A percentile compares a stretch with the other conserved stretches of the same genome.
Conservation (phyloP, 768 basidiomycete genomes). For the Tubosaeta sp. region DNA sequence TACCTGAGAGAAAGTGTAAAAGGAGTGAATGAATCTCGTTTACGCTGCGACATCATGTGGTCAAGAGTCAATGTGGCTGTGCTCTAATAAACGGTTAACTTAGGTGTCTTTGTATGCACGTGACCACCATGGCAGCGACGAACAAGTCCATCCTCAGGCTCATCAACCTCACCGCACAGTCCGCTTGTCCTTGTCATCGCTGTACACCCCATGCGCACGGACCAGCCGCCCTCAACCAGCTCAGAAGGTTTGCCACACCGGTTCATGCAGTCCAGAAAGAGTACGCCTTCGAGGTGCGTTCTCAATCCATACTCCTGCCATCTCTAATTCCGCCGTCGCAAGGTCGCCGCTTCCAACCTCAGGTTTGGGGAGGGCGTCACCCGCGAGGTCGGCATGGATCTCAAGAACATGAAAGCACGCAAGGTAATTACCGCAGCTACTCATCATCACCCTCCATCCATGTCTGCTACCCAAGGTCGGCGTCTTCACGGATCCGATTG, state of each 20-base stretch:
- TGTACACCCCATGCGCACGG: constrained; percentile 41
- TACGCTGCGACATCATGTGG: constrained; percentile 25
- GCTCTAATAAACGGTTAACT: background rate
- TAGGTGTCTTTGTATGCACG: background rate
- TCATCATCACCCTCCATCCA: constrained; percentile 2
- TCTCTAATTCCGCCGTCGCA: background rate
- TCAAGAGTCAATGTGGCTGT: constrained; percentile 15
- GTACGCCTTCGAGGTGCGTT: constrained; percentile 81
- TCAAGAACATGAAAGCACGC: constrained; percentile 88
- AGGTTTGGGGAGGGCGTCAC: constrained; percentile 91
- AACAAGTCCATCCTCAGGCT: constrained; percentile 62
- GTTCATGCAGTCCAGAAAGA: constrained; percentile 71
- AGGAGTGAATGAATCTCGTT: constrained; percentile 29
- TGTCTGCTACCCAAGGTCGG: constrained; percentile 59
- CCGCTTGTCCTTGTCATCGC: constrained; percentile 77
- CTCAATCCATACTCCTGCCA: background rate
- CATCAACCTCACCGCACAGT: constrained; percentile 63
- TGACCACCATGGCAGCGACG: constrained; percentile 39
- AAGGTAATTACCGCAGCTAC: constrained; percentile 47
- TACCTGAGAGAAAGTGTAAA: constrained; percentile 23
- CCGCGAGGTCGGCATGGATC: constrained; percentile 86
- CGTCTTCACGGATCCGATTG: constrained; percentile 88
- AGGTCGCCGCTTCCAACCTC: constrained; percentile 86
- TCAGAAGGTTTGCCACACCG: constrained; percentile 75
- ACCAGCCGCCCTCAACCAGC: constrained; percentile 51